Evolutionary conservation across 2,329 filamentous ascomycete genomes (phyloP).

Genomic region (Claviceps maximensis): DNA sequence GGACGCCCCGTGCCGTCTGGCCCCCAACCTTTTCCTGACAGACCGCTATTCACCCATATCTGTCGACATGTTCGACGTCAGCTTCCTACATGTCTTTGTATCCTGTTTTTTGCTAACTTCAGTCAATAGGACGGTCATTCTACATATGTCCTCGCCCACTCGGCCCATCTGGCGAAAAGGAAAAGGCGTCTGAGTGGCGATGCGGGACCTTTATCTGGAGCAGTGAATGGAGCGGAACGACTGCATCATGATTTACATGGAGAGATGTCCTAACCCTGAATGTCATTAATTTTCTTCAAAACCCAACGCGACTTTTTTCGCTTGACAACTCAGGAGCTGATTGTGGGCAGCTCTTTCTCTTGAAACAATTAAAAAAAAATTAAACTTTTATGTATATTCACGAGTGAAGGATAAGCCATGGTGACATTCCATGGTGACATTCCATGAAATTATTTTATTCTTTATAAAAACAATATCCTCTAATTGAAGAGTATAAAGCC

Average conservation of each 20-base stretch:
- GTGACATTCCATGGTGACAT: too few species aligned
- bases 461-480: too few species aligned
- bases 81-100: not conserved
- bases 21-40: not conserved
- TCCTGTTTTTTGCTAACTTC: not conserved
- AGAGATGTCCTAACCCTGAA: not conserved
- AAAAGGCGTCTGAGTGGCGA: constrained; percentile 73
- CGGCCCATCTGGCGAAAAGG: constrained; percentile 74
- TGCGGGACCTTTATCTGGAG: constrained; percentile 74
- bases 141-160: constrained; percentile 58
- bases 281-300: too few species aligned
- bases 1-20: too few species aligned
- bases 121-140: constrained; percentile 41
- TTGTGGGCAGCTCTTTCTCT: too few species aligned
- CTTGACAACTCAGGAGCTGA: too few species aligned
- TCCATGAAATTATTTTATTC: too few species aligned
- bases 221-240: constrained; percentile 37
- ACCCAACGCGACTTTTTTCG: too few species aligned
- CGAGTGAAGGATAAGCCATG: too few species aligned
- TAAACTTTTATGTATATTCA: too few species aligned
- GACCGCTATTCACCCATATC: not conserved
- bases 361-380: too few species aligned
- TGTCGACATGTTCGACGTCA: not conserved
- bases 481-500: too few species aligned
- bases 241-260: not conserved